Base-by-base conservation (phyloP, 2,329 filamentous ascomycete species). In the Fusarium sp. region DNA sequence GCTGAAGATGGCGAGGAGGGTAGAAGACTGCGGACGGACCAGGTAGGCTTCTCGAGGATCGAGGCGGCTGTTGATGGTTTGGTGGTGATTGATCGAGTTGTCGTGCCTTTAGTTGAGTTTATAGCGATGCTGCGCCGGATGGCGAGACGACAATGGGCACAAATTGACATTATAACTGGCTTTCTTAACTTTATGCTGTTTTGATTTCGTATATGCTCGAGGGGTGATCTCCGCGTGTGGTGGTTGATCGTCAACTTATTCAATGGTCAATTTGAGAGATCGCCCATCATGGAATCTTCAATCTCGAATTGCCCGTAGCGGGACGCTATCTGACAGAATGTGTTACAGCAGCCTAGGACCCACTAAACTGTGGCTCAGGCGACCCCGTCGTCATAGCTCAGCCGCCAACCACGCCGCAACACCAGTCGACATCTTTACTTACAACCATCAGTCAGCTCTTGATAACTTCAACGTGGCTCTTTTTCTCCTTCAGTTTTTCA, bases 21-120 rank as follows among this genome's bases (percentile, higher is more conserved):
- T 1, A 96, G 84, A 7, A 97, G 88, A 11, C 91, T 90, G 34
- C 88, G 84, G 70, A 97, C 90, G 46, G 94, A 97, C 94, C 94
- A 98, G 50, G 88, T 91, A 23, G 94, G 93, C 63, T 86, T 85
- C 18, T 88, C 85, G 56, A 95, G 88, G 57, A 91, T 83, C n/a
- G 80, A 77, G 69, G 73, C 44, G 58, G 74, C 56, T 48, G 59
- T 58, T 37, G 70, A 62, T 19, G 71, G 62, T 55, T 54, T 70
- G 51, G 55, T 62, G 34, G 41, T 43, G 37, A 56, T 41, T 18
- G 43, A 39, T 6, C 67, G 67, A 54, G 28, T 48, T 57, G 30
- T 48, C 54, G 26, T 43, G 13, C 13, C 31, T 26, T 44, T 68
- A 19, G 21, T 37, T 30, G 31, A 37, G 25, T 49, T 57, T 48